These are phyloP conservation scores for Entelexis paramagnoliae DNA, from an alignment of 1,139 yeast genomes.

Conservation along the genomic window DNA sequence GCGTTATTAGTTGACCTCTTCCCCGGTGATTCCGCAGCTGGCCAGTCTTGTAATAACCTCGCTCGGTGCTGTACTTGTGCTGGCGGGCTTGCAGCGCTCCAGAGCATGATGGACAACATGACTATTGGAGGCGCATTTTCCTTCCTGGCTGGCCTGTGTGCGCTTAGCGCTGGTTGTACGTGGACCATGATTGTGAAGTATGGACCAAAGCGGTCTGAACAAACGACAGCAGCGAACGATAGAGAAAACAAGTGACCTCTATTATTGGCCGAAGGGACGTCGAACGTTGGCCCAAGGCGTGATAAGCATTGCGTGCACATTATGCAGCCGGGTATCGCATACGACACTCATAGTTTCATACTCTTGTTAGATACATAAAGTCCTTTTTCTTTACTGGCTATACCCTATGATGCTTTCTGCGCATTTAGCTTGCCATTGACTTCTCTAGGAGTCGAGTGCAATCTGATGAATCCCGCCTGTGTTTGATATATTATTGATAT, in stretches of 20 bases:
- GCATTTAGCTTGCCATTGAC: too few species aligned
- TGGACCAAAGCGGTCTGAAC: conserved; percentile 13
- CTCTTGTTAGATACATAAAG: too few species aligned
- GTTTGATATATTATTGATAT: too few species aligned
- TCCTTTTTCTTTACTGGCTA: too few species aligned
- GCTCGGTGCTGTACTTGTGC: conserved; percentile 54
- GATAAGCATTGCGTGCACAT: too few species aligned
- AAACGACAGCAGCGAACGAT: not conserved
- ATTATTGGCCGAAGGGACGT: too few species aligned
- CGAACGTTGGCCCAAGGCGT: too few species aligned
- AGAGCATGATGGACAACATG: conserved; percentile 44
- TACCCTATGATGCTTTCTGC: too few species aligned
- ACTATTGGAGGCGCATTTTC: conserved; percentile 58
- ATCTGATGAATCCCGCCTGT: too few species aligned
- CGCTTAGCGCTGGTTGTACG: conserved; percentile 16
- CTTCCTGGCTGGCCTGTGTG: conserved; percentile 39
- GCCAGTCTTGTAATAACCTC: conserved; percentile 51
- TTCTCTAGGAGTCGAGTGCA: too few species aligned
- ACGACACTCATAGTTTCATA: too few species aligned
- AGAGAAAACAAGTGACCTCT: not conserved
- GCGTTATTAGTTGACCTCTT: conserved; percentile 53
- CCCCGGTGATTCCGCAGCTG: conserved; percentile 51
- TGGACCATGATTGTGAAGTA: conserved; percentile 8
- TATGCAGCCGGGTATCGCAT: too few species aligned
- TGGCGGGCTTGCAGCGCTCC: conserved; percentile 50